A percentile compares a stretch with the other conserved stretches of the same genome.
phyloP scores from a whole-genome alignment of 2,329 filamentous ascomycete species.

The Sporothrix globosa region DNA sequence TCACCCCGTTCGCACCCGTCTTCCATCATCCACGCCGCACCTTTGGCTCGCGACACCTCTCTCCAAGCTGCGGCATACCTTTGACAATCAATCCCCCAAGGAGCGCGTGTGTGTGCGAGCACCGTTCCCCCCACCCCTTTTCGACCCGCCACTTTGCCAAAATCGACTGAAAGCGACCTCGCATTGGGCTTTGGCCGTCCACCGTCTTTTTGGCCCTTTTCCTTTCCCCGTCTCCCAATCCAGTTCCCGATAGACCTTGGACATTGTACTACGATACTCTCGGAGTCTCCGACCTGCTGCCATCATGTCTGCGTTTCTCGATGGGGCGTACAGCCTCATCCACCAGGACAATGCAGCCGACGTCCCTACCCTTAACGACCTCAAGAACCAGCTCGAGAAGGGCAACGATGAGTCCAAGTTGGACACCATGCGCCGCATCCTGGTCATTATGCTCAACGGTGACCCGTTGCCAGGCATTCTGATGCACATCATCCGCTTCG shows the following conservation, averaged over 20 bases:
- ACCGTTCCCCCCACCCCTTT: slow-evolving; percentile 9
- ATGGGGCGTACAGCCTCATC: slow-evolving; percentile 94
- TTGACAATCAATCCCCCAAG: neutral
- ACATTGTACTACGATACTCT: neutral
- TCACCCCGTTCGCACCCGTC: slow-evolving; percentile 22
- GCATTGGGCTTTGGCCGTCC: slow-evolving; percentile 1
- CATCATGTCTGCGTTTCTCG: slow-evolving; percentile 92
- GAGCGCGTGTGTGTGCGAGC: slow-evolving; percentile 22
- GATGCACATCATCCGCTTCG: slow-evolving; percentile 99
- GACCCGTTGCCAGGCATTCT: slow-evolving; percentile 93
- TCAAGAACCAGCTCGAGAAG: slow-evolving; percentile 92
- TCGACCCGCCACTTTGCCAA: slow-evolving; percentile 16
- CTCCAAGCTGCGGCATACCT: slow-evolving; percentile 27
- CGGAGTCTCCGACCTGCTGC: slow-evolving; percentile 34
- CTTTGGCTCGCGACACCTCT: slow-evolving; percentile 27
- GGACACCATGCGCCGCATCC: slow-evolving; percentile 93
- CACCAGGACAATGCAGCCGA: slow-evolving; percentile 97
- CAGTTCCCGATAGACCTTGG: neutral
- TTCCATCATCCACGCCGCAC: slow-evolving; percentile 18
- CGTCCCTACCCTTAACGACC: slow-evolving; percentile 84
- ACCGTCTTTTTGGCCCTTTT: slow-evolving; percentile 12
- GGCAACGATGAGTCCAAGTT: slow-evolving; percentile 90
- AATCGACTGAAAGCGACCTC: neutral
- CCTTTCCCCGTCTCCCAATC: neutral
- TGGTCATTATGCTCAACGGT: slow-evolving; percentile 97